Evolutionary conservation across 129 eudicot species (phyloP).

Genomic region (Tagetes patula): DNA sequence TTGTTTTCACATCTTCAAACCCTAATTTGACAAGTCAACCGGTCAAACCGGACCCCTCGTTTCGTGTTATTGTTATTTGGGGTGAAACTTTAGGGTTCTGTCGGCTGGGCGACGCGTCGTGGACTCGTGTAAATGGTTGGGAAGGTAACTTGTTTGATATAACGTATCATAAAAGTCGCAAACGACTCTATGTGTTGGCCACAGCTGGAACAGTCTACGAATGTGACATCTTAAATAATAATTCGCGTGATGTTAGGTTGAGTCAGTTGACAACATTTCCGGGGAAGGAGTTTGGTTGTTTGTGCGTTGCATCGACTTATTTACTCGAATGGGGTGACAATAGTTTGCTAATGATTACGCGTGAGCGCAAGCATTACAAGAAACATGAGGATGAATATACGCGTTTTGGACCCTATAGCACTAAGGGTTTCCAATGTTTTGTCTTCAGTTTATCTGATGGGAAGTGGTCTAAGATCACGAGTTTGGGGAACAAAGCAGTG

Average conservation of each 20-base stretch:
- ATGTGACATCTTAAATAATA: slow-evolving; percentile 15
- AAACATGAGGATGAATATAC: slow-evolving; percentile 12
- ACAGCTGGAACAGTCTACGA: slow-evolving; percentile 26
- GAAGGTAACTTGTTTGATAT: slow-evolving; percentile 25
- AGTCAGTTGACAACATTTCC: slow-evolving; percentile 23
- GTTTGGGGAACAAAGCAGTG: slow-evolving; percentile 29
- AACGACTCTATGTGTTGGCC: slow-evolving; percentile 27
- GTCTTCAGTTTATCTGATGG: slow-evolving; percentile 24
- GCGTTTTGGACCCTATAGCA: slow-evolving; percentile 27
- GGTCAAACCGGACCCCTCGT: background rate
- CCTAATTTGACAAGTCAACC: background rate
- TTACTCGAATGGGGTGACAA: slow-evolving; percentile 30
- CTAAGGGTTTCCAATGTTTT: slow-evolving; percentile 21
- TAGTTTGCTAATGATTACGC: slow-evolving; percentile 30
- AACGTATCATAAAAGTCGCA: slow-evolving; percentile 14
- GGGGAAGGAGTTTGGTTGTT: background rate
- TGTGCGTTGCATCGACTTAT: slow-evolving; percentile 18
- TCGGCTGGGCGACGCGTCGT: slow-evolving; percentile 14
- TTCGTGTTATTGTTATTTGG: slow-evolving; percentile 36
- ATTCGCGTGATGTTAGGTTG: background rate
- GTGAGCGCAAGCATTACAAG: slow-evolving; percentile 25
- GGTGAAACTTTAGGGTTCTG: slow-evolving; percentile 33
- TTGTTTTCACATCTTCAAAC: slow-evolving; percentile 22
- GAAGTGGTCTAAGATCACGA: slow-evolving; percentile 22
- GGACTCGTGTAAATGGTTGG: slow-evolving; percentile 26